Base-by-base conservation (phyloP, 225 moss, liverwort and hornwort species). In the Bryum argenteum region DNA sequence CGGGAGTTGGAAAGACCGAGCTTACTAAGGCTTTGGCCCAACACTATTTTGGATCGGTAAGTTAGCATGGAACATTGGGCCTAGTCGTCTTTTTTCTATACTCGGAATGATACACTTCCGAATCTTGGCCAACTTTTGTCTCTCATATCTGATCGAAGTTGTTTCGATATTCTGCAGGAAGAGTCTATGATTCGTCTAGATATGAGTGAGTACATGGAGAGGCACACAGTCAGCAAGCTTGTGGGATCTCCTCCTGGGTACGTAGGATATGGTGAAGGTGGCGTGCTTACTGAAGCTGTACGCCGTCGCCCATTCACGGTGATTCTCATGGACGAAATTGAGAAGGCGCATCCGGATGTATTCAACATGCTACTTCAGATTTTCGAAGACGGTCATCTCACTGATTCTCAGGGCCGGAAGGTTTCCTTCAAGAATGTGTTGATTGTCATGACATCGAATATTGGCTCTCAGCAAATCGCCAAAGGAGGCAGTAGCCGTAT, bases 171-270 rank as follows among this genome's bases (percentile, higher is more conserved):
- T 54, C 60, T 58, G 73, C 87, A 96, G 96, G 96, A 96, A 76
- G 93, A 89, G 56, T 83, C 93, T 28, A 96, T 93, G 93, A 90
- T 96, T 26, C 85, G 96, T 65, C 67, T 96, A 75, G 96, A 96
- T 41, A 96, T 96, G 96, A 96, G 96, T 75, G 96, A 96, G 79
- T 96, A 93, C 64, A 96, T 96, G 96, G 96, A 96, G 76, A 83
- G 96, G 66, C 96, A 96, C 73, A 93, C 91, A 11, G 93, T 96
- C 38, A 96, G 96, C 76, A 96, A 96, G 69, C 83, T 96, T 28
- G 88, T 96, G 63, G 96, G 96, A 38, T 96, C 96, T 71, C 96
- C 96, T 47, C 96, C 96, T 65, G 96, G 96, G 40, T 96, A 96
- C 23, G 82, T 96, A 18, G 96, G 96, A 67, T 96, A 90, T 70